Evolutionary conservation across 2,329 filamentous ascomycete genomes (phyloP), one percentile per base, ranked within the genome.

Genomic region (Botrytis medusae): DNA sequence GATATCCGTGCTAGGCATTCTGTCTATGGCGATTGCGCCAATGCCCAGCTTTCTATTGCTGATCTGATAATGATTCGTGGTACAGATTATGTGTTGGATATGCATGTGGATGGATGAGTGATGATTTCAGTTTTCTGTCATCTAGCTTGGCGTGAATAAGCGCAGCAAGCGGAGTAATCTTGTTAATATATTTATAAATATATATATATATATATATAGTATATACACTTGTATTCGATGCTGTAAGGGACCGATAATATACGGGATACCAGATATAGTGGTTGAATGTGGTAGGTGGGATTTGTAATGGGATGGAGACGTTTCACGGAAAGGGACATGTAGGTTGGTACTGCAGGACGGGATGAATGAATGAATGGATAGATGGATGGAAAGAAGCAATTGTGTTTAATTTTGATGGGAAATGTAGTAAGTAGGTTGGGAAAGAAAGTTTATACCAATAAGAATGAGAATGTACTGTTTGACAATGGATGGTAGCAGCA

Each of bases 241-340:
- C 69, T 51, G 69, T 54, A 54, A 71, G 69, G 69, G 59, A 51
- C 59, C 59, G 69, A 42, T 42, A 32, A n/a, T 51, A 37, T 63
- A 54, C 37, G 32, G 29, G 10, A 44, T 54, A 71, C 40, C 37
- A 71, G 51, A 71, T 62, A 63, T 40, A 62, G 51, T 62, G 57
- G 14, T 37, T 34, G 40, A 18, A 14, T 48, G 20, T 29, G 22
- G 68, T 46, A 62, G 29, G 51, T 40, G 57, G 42, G 40, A 61
- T 60, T 37, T 32, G 16, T 9, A 29, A 32, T 60, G n/a, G 6
- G 40, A 32, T 34, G 18, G 29, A 70, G 37, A 70, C 54, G 57
- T 70, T 70, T 70, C 54, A 61, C 68, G 68, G 68, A 32, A 51
- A 22, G 68, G 25, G 34, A 68, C 16, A 68, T 40, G 32, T 29